Evolutionary conservation across 176 grass and related monocot species (phyloP).

Genomic region (Rhynchospora pubera): DNA sequence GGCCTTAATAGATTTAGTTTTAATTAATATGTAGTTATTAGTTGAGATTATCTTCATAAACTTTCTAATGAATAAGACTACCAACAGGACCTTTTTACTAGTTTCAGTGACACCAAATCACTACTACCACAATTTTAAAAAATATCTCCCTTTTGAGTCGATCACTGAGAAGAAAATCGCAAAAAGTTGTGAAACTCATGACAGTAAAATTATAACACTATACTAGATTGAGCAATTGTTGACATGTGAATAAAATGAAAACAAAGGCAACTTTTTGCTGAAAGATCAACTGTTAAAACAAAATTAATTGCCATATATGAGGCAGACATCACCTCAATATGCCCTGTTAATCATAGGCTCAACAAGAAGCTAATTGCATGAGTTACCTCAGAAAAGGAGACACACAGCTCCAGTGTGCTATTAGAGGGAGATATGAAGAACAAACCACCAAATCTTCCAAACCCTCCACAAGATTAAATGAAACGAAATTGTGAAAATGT

Average conservation of each 20-base stretch:
- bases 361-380: neutral
- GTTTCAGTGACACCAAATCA: neutral
- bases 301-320: neutral
- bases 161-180: neutral
- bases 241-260: neutral
- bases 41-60: neutral
- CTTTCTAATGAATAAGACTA: neutral
- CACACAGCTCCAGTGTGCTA: neutral
- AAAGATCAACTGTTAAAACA: neutral
- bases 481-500: neutral
- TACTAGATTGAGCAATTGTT: neutral
- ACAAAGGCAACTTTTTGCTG: neutral
- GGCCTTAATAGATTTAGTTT: neutral
- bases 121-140: neutral
- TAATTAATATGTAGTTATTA: neutral
- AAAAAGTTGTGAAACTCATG: neutral
- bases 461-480: neutral
- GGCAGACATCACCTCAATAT: neutral
- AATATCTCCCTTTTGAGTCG: neutral
- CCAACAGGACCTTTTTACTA: neutral
- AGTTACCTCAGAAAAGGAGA: neutral
- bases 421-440: neutral
- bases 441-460: neutral
- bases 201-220: neutral
- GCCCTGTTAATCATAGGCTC: neutral